Conservation (phyloP, 441 rosid genomes). For the Breynia disticha region DNA sequence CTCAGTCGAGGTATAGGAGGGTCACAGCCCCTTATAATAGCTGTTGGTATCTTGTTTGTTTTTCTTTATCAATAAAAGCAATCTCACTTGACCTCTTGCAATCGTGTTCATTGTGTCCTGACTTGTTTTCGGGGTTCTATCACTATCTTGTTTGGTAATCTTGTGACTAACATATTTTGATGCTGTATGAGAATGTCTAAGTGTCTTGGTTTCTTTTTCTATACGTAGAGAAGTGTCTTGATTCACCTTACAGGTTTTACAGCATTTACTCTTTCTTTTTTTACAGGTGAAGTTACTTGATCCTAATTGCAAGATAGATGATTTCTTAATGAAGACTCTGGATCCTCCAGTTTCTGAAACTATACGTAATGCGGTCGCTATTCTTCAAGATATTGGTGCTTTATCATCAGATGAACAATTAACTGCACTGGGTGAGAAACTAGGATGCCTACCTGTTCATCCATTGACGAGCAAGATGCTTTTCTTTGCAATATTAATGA, state of each 20-base stretch:
- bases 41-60: too few relatives aligned
- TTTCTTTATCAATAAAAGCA: too few relatives aligned
- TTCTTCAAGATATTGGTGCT: conserved; percentile 91
- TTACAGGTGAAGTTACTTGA: conserved; percentile 82
- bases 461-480: conserved; percentile 93
- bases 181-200: too few relatives aligned
- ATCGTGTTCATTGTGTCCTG: too few relatives aligned
- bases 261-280: neutral
- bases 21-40: too few relatives aligned
- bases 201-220: too few relatives aligned
- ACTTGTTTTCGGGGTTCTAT: too few relatives aligned
- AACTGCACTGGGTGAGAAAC: conserved; percentile 87
- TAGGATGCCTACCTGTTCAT: conserved; percentile 85
- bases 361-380: conserved; percentile 55
- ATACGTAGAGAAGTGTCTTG: neutral
- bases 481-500: conserved; percentile 79
- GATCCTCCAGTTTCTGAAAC: conserved; percentile 88
- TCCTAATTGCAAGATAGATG: conserved; percentile 56
- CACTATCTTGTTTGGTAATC: too few relatives aligned
- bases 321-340: conserved; percentile 66
- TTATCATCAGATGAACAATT: conserved; percentile 63
- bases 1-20: too few relatives aligned
- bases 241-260: neutral
- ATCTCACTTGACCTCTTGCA: too few relatives aligned
- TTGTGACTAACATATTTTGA: too few relatives aligned